phyloP scores from a whole-genome alignment of 129 eudicot species.

The Centella asiatica region DNA sequence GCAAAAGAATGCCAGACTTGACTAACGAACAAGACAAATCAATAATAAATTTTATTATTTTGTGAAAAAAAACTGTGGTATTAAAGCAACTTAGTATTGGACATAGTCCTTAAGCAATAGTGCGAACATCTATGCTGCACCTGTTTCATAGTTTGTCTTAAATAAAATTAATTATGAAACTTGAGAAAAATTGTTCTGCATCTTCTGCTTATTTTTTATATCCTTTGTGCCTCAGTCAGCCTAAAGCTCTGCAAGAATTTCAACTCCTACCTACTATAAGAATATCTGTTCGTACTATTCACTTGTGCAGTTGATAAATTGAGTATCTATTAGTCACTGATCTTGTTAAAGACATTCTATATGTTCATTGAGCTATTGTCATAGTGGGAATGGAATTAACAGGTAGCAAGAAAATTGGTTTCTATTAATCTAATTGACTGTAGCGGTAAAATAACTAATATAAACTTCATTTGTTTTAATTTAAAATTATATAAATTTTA shows the following conservation, averaged over 20 bases:
- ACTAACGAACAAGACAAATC: slow-evolving; percentile 17
- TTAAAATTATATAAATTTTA: no score
- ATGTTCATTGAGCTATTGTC: no score
- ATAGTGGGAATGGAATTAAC: no score
- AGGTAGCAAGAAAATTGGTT: no score
- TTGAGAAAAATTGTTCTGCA: background rate
- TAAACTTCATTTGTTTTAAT: no score
- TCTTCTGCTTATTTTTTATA: background rate
- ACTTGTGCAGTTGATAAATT: no score
- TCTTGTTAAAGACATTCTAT: no score
- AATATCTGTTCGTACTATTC: no score
- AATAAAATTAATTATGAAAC: background rate
- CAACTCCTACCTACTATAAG: background rate
- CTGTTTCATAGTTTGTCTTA: background rate
- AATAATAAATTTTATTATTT: background rate
- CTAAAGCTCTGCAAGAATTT: background rate
- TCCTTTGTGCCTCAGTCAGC: background rate
- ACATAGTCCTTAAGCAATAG: background rate
- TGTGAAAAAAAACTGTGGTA: background rate
- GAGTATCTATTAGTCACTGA: no score
- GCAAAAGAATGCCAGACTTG: slow-evolving; percentile 35
- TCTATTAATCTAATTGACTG: no score
- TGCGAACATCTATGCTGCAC: background rate
- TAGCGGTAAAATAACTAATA: no score
- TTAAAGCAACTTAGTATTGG: background rate